These are phyloP conservation scores for Heritiera fomes DNA, from an alignment of 345 rosid genomes.

Conservation along the genomic window DNA sequence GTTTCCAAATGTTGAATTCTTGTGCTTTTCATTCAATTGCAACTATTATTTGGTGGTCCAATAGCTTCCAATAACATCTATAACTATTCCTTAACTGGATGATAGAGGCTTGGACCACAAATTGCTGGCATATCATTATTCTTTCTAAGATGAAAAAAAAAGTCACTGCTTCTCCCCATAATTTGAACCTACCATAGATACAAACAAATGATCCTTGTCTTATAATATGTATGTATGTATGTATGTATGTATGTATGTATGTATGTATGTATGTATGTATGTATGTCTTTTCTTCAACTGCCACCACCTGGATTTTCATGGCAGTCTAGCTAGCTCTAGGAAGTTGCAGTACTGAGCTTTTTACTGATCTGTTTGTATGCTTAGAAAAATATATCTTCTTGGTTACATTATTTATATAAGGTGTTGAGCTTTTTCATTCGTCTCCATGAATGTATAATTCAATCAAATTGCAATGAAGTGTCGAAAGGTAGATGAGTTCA, in stretches of 20 bases:
- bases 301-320: neutral
- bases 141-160: slow-evolving; percentile 13
- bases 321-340: neutral
- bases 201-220: neutral
- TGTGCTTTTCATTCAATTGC: slow-evolving; percentile 7
- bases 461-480: too few species aligned
- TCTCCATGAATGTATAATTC: too few species aligned
- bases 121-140: slow-evolving; percentile 30
- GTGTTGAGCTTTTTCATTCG: neutral
- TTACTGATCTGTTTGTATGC: too few species aligned
- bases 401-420: neutral
- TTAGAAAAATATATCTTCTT: neutral
- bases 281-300: neutral
- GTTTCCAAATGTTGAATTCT: neutral
- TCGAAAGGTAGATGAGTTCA: too few species aligned
- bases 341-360: too few species aligned
- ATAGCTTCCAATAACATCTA: too few species aligned
- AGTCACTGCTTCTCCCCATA: neutral
- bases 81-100: slow-evolving; percentile 27
- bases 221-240: too few species aligned
- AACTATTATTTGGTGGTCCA: too few species aligned
- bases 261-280: too few species aligned
- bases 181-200: slow-evolving; percentile 1
- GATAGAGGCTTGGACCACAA: slow-evolving; percentile 32
- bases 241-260: too few species aligned